Conservation (phyloP, 768 basidiomycete genomes). For the Cytidiella melzeri region DNA sequence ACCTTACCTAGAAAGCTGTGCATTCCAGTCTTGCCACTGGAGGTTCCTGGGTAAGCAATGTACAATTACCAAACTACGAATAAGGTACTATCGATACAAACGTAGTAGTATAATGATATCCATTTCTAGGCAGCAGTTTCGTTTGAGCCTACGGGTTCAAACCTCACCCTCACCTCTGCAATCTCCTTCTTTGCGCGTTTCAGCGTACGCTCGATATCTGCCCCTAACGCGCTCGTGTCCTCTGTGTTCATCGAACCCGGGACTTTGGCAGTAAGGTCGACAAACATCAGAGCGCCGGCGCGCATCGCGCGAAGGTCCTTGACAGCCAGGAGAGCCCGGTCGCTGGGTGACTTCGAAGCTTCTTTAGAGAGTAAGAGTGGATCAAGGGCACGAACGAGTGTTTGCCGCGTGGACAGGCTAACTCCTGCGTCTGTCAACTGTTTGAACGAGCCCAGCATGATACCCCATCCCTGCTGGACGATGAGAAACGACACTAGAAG, state of each 20-base stretch:
- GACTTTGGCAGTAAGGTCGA: conserved; percentile 78
- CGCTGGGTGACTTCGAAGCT: conserved; percentile 15
- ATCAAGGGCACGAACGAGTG: conserved; percentile 50
- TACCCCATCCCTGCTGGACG: conserved; percentile 63
- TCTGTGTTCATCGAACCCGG: conserved; percentile 49
- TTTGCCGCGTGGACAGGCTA: conserved; percentile 43
- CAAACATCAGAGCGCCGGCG: conserved; percentile 74
- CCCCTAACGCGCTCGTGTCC: conserved; percentile 56
- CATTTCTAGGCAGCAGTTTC: not conserved
- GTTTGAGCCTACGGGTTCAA: conserved; percentile 37
- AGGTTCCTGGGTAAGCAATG: not conserved
- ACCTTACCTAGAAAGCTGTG: not conserved
- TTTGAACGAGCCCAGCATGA: conserved; percentile 64
- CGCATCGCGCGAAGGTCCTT: conserved; percentile 64
- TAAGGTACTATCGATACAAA: not conserved
- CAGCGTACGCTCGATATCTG: conserved; percentile 48
- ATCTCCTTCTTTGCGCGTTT: conserved; percentile 58
- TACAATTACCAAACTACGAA: not conserved
- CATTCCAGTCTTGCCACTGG: not conserved
- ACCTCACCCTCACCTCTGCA: conserved; percentile 65
- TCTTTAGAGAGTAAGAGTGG: conserved; percentile 45
- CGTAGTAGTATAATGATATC: not conserved
- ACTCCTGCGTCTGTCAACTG: conserved; percentile 86
- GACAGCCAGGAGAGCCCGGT: conserved; percentile 35
- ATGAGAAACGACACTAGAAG: conserved; percentile 88